These are phyloP conservation scores for Mycena kentingensis DNA, from an alignment of 768 basidiomycete species.

Conservation along the genomic window DNA sequence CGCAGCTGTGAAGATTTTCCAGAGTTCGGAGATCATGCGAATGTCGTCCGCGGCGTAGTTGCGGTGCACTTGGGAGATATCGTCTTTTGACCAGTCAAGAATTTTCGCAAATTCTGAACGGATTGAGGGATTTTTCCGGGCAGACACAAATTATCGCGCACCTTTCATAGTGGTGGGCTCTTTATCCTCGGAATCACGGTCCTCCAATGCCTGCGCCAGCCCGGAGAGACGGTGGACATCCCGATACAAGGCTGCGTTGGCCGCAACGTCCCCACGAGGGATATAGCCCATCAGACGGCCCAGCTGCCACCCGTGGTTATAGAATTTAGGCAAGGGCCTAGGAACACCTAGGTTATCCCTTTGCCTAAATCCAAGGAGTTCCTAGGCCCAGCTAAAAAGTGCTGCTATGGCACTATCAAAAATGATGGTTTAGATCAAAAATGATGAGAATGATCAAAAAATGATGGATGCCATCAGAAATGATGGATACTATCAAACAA, in stretches of 20 bases:
- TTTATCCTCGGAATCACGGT: not conserved
- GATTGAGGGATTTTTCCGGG: not conserved
- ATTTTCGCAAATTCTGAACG: not conserved
- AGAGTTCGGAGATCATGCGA: not conserved
- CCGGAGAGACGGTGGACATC: slow-evolving; percentile 7
- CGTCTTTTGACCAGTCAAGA: not conserved
- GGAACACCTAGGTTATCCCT: no score
- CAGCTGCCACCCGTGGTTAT: no score
- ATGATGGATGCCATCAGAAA: no score
- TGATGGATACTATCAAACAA: no score
- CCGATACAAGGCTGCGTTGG: not conserved
- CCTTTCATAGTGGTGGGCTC: not conserved
- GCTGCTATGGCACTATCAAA: no score
- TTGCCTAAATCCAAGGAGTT: no score
- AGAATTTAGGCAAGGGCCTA: no score
- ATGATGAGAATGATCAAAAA: no score
- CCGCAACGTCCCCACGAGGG: not conserved
- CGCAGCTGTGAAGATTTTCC: not conserved
- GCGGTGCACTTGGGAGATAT: not conserved
- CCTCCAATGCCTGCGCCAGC: slow-evolving; percentile 2
- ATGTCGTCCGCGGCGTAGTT: slow-evolving; percentile 11
- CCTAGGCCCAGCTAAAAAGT: no score
- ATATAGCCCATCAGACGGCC: not conserved
- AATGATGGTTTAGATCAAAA: no score
- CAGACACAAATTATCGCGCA: not conserved